Percentiles rank a stretch among this genome's conserved stretches.
Evolutionary conservation across 2,329 filamentous ascomycete genomes (phyloP).

Genomic region (Xylaria digitata): DNA sequence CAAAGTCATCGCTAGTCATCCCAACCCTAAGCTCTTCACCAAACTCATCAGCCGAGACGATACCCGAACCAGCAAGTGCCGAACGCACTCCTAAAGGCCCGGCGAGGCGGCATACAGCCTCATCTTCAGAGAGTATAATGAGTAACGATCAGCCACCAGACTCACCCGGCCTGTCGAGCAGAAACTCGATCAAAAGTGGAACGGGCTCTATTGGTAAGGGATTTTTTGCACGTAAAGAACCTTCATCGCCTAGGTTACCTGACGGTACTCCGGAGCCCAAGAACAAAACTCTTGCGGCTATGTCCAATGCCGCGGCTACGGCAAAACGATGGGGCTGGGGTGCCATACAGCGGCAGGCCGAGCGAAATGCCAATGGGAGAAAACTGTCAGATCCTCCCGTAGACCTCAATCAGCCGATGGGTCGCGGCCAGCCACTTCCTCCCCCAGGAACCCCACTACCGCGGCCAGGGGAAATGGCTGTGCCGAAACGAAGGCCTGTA

Average conservation of each 20-base stretch:
- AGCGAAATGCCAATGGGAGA: conserved; percentile 46
- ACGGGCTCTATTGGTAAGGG: conserved; percentile 45
- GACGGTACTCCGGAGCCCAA: conserved; percentile 45
- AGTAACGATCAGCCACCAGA: conserved; percentile 37
- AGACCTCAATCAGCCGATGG: conserved; percentile 52
- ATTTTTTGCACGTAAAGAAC: conserved; percentile 48
- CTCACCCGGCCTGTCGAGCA: conserved; percentile 45
- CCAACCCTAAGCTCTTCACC: conserved; percentile 36
- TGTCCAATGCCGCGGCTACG: conserved; percentile 50
- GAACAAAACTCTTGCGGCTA: conserved; percentile 48
- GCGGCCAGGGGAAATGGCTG: conserved; percentile 45
- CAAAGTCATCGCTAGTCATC: conserved; percentile 39
- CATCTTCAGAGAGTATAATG: conserved; percentile 46
- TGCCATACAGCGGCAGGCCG: conserved; percentile 49
- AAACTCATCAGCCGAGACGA: conserved; percentile 44
- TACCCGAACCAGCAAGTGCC: conserved; percentile 35
- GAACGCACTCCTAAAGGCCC: conserved; percentile 43
- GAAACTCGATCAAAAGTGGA: conserved; percentile 46
- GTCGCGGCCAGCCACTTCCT: conserved; percentile 50
- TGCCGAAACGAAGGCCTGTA: conserved; percentile 48
- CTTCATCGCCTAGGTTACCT: conserved; percentile 36
- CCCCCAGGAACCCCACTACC: conserved; percentile 51
- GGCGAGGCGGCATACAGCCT: conserved; percentile 47
- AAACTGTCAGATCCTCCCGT: conserved; percentile 49
- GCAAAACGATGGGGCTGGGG: conserved; percentile 52